Evolutionary conservation across 176 grass and related monocot species (phyloP), one percentile per base, ranked within the genome.

Genomic region (Raddia distichophylla): DNA sequence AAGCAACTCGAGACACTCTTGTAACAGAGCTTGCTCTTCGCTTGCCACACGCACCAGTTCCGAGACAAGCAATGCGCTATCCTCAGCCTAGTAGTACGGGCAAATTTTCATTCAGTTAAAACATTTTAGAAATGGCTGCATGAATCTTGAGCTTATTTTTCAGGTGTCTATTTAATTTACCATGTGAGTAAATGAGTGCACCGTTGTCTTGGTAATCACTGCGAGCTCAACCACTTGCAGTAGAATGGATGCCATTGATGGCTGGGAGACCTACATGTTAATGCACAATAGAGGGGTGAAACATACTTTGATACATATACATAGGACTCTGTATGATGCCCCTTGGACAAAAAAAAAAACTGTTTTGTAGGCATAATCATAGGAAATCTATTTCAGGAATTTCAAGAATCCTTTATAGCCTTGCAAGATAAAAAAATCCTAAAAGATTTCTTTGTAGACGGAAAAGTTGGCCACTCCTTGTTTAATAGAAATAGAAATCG

Each of bases 1-100:
- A 15, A 93, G 88, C 72, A 88, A 60, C 47, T 86, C 64, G 8
- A 83, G 71, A 18, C 82, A 88, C 9, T 90, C 82, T 2, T 86
- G 69, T 33, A 93, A 47, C 60, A 86, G 16, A 35, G 35, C 64
- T 6, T 58, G 80, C 48, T 88, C 91, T 35, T 75, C 67, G 1
- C 18, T 83, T 44, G 77, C 82, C 14, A 90, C 82, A 11, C 5
- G 75, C 3, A 54, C 47, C 9, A 93, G 82, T 17, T 90, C 71
- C 1, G 66, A 46, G 42, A 90, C 57, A 8, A 90, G 22, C 17
- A 48, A 20, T 8, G 68, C 62, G 3, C 63, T 59, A 8, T 88
- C 75, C 37, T 76, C 57, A 37, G 73, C 74, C 88, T 87, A 27
- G 22, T 15, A 50, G 6, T 2, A 73, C 22, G 19, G 6, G 74